phyloP scores from a whole-genome alignment of 148 eudicot genomes.

The Heliosperma pusillum region DNA sequence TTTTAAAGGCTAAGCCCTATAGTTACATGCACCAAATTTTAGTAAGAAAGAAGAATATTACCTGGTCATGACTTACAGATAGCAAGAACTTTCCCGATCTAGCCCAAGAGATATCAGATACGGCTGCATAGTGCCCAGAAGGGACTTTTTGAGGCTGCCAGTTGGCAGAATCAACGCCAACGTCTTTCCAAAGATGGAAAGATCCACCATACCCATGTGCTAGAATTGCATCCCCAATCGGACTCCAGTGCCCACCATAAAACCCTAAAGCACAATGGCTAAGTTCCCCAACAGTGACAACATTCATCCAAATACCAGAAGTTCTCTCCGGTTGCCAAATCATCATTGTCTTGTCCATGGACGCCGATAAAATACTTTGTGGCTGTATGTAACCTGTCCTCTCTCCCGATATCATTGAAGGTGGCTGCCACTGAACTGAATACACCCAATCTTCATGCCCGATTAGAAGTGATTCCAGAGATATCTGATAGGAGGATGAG shows the following conservation, averaged over 20 bases:
- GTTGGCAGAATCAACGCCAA: constrained; percentile 57
- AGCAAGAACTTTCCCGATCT: constrained; percentile 68
- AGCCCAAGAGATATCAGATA: constrained; percentile 85
- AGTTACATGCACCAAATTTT: neutral
- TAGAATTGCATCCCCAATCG: constrained; percentile 66
- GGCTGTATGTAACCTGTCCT: constrained; percentile 48
- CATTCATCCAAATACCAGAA: constrained; percentile 96
- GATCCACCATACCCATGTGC: constrained; percentile 99
- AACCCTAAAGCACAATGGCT: constrained; percentile 98
- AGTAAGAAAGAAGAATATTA: constrained; percentile 24
- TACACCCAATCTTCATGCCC: constrained; percentile 99
- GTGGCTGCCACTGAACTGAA: constrained; percentile 95
- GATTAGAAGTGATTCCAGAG: constrained; percentile 85
- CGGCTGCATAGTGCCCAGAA: constrained; percentile 80
- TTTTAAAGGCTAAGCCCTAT: neutral
- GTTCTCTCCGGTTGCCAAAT: constrained; percentile 96
- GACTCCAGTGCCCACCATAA: constrained; percentile 95
- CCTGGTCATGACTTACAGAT: constrained; percentile 97
- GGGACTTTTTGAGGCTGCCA: constrained; percentile 97
- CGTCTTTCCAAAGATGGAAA: constrained; percentile 87
- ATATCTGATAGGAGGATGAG: constrained; percentile 66
- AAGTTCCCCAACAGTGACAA: constrained; percentile 93
- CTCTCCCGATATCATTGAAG: constrained; percentile 38
- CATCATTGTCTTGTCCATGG: constrained; percentile 99
- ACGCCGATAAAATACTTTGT: constrained; percentile 81